Evolutionary conservation across 2,329 filamentous ascomycete species (phyloP), one percentile per base, ranked within the genome.

Genomic region (Fusarium scirpi): DNA sequence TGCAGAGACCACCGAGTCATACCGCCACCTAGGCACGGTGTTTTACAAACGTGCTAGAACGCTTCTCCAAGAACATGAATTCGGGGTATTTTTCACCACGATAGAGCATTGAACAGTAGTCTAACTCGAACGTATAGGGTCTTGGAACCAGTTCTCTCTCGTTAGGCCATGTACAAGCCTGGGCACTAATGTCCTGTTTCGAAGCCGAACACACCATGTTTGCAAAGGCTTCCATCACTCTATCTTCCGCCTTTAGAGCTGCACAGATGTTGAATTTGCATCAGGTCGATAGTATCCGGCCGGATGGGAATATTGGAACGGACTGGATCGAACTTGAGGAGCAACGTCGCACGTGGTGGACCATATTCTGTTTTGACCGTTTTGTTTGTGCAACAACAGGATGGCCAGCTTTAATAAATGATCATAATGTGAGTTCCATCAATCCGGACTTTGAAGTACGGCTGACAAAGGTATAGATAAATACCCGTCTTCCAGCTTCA

Each of bases 141-240:
- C 24, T 20, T 8, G 15, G 25, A 12, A 29, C n/a, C 16, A 43
- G 9, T 25, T 34, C 32, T 8, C 30, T 34, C 20, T 30, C n/a
- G 6, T 18, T 65, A 6, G 52, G 62, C 18, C 40, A 65, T 11
- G 60, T 49, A 16, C 62, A 65, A 43, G 60, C 60, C 5, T 58
- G 32, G 45, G 32, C 52, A 8, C 40, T 65, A 1, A 65, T 44
- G 40, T 65, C 62, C 4, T 65, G 62, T 24, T 65, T 65, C 13
- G 62, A 65, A 41, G 62, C 62, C 6, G 60, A 65, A 38, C 62
- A 59, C 11, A 65, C 45, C 6, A 65, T 65, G 62, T 65, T 65
- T 34, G 27, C 62, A 29, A 65, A 65, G 20, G 62, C 62, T 22
- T 65, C 62, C 18, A 49, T 65, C 16, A 65, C 62, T n/a, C 27